Percentiles rank a stretch among this genome's conserved stretches.
Conservation (phyloP, 2,329 filamentous ascomycete genomes). For the Ophiostoma australiae region DNA sequence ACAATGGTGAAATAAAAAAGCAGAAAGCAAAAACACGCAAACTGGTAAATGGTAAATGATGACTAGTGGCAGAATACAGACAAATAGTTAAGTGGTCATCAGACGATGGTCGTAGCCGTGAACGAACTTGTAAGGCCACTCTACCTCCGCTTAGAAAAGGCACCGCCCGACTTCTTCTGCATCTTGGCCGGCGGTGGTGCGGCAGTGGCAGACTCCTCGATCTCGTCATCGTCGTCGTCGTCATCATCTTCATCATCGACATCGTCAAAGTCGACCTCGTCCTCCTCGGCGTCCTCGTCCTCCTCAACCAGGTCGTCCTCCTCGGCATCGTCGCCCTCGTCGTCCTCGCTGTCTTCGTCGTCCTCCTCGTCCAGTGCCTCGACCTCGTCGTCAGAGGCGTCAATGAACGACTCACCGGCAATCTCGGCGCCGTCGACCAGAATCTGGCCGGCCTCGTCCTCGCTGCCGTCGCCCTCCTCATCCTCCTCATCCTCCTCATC, state of each 20-base stretch:
- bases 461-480: slow-evolving; percentile 26
- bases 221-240: slow-evolving; percentile 35
- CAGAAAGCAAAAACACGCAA: not conserved
- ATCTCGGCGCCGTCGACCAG: slow-evolving; percentile 33
- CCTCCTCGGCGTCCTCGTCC: slow-evolving; percentile 67
- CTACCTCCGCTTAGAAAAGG: slow-evolving; percentile 34
- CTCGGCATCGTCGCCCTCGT: slow-evolving; percentile 50
- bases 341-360: slow-evolving; percentile 29
- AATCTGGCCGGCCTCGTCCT: slow-evolving; percentile 33
- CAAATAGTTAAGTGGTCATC: not conserved
- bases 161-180: slow-evolving; percentile 33
- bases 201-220: slow-evolving; percentile 34
- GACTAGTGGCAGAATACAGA: not conserved
- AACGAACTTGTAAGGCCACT: not conserved
- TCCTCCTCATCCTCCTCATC: slow-evolving; percentile 40
- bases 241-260: slow-evolving; percentile 33
- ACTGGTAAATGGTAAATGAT: not conserved
- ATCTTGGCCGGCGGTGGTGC: slow-evolving; percentile 36
- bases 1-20: not conserved
- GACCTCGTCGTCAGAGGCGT: slow-evolving; percentile 36
- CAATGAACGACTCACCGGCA: slow-evolving; percentile 27
- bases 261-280: slow-evolving; percentile 22
- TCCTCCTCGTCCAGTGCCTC: slow-evolving; percentile 51
- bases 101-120: not conserved
- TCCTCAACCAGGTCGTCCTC: slow-evolving; percentile 80